Base-by-base conservation (phyloP, 2,329 filamentous ascomycete species). In the Seiridium unicorne region DNA sequence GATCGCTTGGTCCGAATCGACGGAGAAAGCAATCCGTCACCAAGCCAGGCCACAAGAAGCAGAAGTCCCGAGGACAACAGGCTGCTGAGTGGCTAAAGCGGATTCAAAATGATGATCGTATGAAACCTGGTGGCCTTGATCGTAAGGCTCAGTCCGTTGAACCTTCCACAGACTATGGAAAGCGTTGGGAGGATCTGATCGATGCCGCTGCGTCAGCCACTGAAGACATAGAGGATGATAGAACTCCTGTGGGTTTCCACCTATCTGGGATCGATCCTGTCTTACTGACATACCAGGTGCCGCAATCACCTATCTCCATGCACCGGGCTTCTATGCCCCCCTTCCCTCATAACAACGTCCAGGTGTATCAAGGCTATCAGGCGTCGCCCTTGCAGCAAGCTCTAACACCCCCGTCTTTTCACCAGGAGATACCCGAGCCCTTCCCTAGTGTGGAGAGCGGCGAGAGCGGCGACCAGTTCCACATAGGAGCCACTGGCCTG, bases 161-260 rank as follows among this genome's bases (percentile, higher is more conserved):
- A 75, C 93, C 93, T 32, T 85, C 89, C 60, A 87, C 86, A 26
- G 89, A 90, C 61, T 90, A 91, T 76, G 93, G 92, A 65, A 96
- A 95, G 78, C 85, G 94, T 69, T 98, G 94, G 95, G 92, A 97
- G 75, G 94, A 98, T 74, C 82, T 98, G 62, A 96, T 98, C 65
- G 93, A 97, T 75, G 94, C 94, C 57, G 94, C 84, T 58, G 93
- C 94, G 38, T 97, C 92, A 63, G 93, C 93, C 35, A 96, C 92
- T 3, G 93, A 96, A 77, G 94, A 89, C 69, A 84, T 95, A 71
- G 92, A 96, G 73, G 93, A 93, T 71, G 93, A 97, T 75, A 86
- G 94, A 72, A 96, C 92, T 73, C 91, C 91, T 70, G 91, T 96
- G 84, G 82, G 88, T 82, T 68, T 65, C 68, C 65, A 68, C 63